A percentile compares a stretch with the other conserved stretches of the same genome.
These are phyloP conservation scores for Podaxis sp. DNA, from an alignment of 768 basidiomycete species.

Conservation along the genomic window DNA sequence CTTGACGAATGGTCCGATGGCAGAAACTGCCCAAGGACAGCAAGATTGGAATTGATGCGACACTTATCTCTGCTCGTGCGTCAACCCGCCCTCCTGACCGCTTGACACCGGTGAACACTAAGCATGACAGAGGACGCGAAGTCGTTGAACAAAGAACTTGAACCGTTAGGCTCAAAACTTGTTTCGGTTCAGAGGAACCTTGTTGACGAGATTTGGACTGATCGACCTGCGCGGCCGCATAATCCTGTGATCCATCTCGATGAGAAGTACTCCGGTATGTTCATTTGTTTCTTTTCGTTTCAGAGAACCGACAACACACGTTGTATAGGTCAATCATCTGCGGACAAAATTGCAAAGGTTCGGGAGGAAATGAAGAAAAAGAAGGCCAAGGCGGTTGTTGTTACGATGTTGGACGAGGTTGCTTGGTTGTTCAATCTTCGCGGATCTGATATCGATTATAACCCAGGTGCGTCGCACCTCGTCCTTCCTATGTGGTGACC, in stretches of 20 bases:
- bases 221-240: slow-evolving; percentile 66
- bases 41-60: slow-evolving; percentile 82
- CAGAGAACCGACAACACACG: not conserved
- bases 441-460: slow-evolving; percentile 89
- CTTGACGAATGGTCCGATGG: not conserved
- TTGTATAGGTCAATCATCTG: slow-evolving; percentile 53
- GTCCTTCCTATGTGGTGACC: not conserved
- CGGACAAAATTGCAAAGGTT: slow-evolving; percentile 65
- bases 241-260: slow-evolving; percentile 69
- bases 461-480: slow-evolving; percentile 42
- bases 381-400: slow-evolving; percentile 68
- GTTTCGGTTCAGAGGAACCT: slow-evolving; percentile 70
- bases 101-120: not conserved
- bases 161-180: slow-evolving; percentile 52
- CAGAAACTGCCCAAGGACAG: slow-evolving; percentile 62
- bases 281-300: not conserved
- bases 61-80: slow-evolving; percentile 65
- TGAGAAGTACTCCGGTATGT: slow-evolving; percentile 67
- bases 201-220: slow-evolving; percentile 78
- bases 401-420: slow-evolving; percentile 91
- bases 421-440: slow-evolving; percentile 94
- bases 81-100: not conserved
- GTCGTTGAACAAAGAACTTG: slow-evolving; percentile 54
- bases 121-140: slow-evolving; percentile 58
- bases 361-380: slow-evolving; percentile 65